phyloP scores from a whole-genome alignment of 2,329 filamentous ascomycete species.

The Fusarium hostae region DNA sequence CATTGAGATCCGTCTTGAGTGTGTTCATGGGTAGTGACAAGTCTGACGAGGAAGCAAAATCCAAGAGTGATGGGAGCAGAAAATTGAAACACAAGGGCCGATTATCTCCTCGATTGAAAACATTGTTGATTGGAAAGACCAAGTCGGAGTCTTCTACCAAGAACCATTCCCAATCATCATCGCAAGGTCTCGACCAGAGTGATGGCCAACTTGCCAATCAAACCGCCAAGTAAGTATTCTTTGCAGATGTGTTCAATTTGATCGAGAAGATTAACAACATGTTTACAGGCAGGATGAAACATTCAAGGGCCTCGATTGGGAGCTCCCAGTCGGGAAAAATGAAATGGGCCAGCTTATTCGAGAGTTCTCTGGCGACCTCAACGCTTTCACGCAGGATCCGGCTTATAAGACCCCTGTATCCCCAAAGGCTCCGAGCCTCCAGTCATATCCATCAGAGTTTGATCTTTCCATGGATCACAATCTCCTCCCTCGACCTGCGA shows the following conservation, averaged over 20 bases:
- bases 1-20: neutral
- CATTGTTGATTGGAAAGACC: neutral
- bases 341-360: slow-evolving; percentile 8
- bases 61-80: neutral
- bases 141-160: neutral
- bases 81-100: neutral
- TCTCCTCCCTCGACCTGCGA: neutral
- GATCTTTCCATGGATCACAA: slow-evolving; percentile 48
- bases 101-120: neutral
- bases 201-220: neutral
- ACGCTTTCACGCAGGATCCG: neutral
- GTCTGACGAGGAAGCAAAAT: neutral
- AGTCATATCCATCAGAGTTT: slow-evolving; percentile 7
- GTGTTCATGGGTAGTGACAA: neutral
- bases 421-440: neutral
- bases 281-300: neutral
- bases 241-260: neutral
- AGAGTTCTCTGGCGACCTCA: neutral
- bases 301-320: slow-evolving; percentile 10
- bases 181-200: neutral
- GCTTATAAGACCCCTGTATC: too few species aligned
- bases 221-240: slow-evolving; percentile 10
- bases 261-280: neutral
- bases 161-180: slow-evolving; percentile 2
- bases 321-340: slow-evolving; percentile 11